Evolutionary conservation across 2,329 filamentous ascomycete species (phyloP).

Genomic region (Massarina eburnea): DNA sequence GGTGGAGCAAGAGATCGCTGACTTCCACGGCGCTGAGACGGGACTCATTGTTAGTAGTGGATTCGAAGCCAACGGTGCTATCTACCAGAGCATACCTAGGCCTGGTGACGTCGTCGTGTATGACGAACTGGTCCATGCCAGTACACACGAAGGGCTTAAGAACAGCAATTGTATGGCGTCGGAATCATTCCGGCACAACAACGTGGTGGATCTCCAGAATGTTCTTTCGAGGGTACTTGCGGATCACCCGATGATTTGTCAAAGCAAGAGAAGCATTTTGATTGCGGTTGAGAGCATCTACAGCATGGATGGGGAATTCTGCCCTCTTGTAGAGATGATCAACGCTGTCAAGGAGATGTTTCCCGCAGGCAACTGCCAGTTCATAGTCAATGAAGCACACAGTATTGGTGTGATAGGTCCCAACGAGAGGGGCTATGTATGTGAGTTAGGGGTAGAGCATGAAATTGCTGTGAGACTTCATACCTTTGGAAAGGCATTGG

Average conservation of each 20-base stretch:
- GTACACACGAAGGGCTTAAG: constrained; percentile 73
- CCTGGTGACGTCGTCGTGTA: constrained; percentile 73
- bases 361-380: constrained; percentile 60
- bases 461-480: constrained; percentile 30
- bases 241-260: constrained; percentile 16
- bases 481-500: constrained; percentile 30
- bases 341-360: constrained; percentile 57
- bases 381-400: constrained; percentile 70
- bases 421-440: constrained; percentile 58
- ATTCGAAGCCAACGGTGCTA: constrained; percentile 45
- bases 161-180: constrained; percentile 55
- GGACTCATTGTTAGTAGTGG: constrained; percentile 59
- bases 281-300: constrained; percentile 50
- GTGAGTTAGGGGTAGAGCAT: constrained; percentile 23
- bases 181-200: constrained; percentile 60
- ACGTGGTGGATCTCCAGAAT: constrained; percentile 35
- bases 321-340: constrained; percentile 63
- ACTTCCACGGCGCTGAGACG: constrained; percentile 57
- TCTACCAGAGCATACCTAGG: constrained; percentile 40
- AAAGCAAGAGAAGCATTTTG: constrained; percentile 33
- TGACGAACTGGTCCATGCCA: constrained; percentile 72
- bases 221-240: constrained; percentile 42
- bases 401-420: constrained; percentile 62
- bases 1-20: constrained; percentile 58
- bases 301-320: constrained; percentile 79